These are phyloP conservation scores for Colletotrichum simmondsii DNA, from an alignment of 2,329 filamentous ascomycete genomes.

Conservation along the genomic window DNA sequence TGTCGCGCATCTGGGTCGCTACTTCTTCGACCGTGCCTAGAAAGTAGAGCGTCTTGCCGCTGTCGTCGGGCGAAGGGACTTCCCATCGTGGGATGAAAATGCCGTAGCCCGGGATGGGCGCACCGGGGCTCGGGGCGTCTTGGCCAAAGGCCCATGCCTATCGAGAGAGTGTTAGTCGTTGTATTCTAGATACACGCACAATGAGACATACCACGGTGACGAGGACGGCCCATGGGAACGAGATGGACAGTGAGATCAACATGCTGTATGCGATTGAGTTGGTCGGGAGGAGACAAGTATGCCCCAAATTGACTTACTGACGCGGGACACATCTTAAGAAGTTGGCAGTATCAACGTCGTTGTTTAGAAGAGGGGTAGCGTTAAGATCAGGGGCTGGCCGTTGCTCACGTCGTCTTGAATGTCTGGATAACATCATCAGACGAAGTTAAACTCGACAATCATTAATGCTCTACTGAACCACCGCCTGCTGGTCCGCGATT, in stretches of 20 bases:
- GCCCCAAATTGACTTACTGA: neutral
- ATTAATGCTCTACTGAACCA: neutral
- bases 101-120: constrained; percentile 4
- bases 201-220: neutral
- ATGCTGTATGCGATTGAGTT: neutral
- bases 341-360: neutral
- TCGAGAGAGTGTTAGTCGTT: neutral
- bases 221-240: neutral
- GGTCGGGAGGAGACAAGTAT: too few species aligned
- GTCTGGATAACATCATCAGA: neutral
- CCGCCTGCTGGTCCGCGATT: neutral
- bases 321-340: neutral
- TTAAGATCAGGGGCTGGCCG: neutral
- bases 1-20: neutral
- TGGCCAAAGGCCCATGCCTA: neutral
- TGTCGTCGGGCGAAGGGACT: constrained; percentile 1
- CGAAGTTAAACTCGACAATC: neutral
- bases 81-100: constrained; percentile 8
- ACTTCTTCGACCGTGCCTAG: constrained; percentile 16
- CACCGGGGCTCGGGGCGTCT: neutral
- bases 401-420: neutral
- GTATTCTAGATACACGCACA: neutral
- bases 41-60: constrained; percentile 3
- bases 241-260: neutral
- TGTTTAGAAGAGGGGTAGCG: neutral